Conservation (phyloP, 2,329 filamentous ascomycete genomes). For the Cladosporium velox region DNA sequence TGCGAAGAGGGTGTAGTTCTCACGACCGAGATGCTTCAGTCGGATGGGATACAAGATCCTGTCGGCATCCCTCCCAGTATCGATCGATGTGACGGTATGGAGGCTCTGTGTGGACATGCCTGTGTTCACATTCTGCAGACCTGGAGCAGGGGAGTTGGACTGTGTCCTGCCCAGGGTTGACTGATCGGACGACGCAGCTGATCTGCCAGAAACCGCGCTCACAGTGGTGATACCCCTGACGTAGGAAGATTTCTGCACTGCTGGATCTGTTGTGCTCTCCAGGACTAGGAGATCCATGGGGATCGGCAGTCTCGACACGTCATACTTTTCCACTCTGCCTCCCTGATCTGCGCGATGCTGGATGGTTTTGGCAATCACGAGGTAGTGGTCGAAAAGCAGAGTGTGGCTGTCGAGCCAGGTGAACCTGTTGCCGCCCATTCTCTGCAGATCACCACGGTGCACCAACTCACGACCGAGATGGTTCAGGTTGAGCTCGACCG, state of each 20-base stretch:
- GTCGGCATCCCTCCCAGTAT: slow-evolving; percentile 65
- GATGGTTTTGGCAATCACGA: slow-evolving; percentile 81
- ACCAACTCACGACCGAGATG: slow-evolving; percentile 92
- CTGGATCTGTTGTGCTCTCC: slow-evolving; percentile 89
- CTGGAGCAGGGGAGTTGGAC: slow-evolving; percentile 39
- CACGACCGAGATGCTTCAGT: slow-evolving; percentile 92
- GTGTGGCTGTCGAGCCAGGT: slow-evolving; percentile 93
- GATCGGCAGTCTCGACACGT: slow-evolving; percentile 92
- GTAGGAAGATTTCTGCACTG: slow-evolving; percentile 72
- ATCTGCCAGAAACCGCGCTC: slow-evolving; percentile 54
- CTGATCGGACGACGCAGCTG: slow-evolving; percentile 32
- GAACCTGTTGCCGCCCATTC: slow-evolving; percentile 85
- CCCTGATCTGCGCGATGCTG: slow-evolving; percentile 67
- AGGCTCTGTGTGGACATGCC: slow-evolving; percentile 57
- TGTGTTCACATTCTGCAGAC: slow-evolving; percentile 68
- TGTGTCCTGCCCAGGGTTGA: slow-evolving; percentile 54
- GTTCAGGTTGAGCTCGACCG: slow-evolving; percentile 82
- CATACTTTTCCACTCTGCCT: slow-evolving; percentile 78
- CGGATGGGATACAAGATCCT: slow-evolving; percentile 91
- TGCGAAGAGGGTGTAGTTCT: slow-evolving; percentile 89
- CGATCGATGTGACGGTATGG: slow-evolving; percentile 53
- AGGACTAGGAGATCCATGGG: slow-evolving; percentile 94
- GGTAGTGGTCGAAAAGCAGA: slow-evolving; percentile 92
- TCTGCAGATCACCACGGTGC: slow-evolving; percentile 82
- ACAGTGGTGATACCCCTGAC: slow-evolving; percentile 73